Base-by-base conservation (phyloP, 2,329 filamentous ascomycete genomes). In the Aspergillus intermedius region DNA sequence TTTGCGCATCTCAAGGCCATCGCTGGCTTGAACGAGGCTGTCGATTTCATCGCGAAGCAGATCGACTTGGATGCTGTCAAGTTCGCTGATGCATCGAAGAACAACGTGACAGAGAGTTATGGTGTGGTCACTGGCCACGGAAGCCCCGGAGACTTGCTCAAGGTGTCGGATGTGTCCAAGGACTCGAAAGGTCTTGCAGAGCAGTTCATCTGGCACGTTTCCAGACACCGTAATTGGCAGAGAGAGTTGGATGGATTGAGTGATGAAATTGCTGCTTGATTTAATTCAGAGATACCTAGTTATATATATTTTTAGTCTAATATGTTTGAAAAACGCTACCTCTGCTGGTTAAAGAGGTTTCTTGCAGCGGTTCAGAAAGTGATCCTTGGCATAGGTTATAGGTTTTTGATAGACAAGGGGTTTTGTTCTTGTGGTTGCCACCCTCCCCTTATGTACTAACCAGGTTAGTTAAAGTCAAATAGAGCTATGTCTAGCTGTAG, bases 1-100 rank as follows among this genome's bases (percentile, higher is more conserved):
- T 93, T 91, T 55, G 87, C 87, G 0, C 88, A 93, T 52, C 76
- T 91, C 46, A 91, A 91, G 75, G 73, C 86, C 1, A 86, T 93
- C 41, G 86, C 81, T 1, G 87, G 83, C 0, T 82, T 83, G 0
- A 86, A 85, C 35, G 65, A 68, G 48, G 64, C 60, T 8, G 64
- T 66, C 5, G 47, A 58, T 1, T 61, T 68, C 23, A 63, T 69
- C 5, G 49, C 57, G 49, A 49, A 49, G 15, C 63, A 65, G 41
- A 63, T 66, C 17, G 56, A 53, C 4, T 46, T 66, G 15, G 51
- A 59, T 8, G 58, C 59, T 10, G 59, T 68, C 4, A 48, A 58
- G 22, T 54, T 59, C 43, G 62, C 66, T 4, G 44, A 53, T 6
- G 34, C 40, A 30, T 40, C 35, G 5, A 42, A 43, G 19, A 57